Evolutionary conservation across 2,329 filamentous ascomycete genomes (phyloP).

Genomic region (Coleophoma crateriformis): DNA sequence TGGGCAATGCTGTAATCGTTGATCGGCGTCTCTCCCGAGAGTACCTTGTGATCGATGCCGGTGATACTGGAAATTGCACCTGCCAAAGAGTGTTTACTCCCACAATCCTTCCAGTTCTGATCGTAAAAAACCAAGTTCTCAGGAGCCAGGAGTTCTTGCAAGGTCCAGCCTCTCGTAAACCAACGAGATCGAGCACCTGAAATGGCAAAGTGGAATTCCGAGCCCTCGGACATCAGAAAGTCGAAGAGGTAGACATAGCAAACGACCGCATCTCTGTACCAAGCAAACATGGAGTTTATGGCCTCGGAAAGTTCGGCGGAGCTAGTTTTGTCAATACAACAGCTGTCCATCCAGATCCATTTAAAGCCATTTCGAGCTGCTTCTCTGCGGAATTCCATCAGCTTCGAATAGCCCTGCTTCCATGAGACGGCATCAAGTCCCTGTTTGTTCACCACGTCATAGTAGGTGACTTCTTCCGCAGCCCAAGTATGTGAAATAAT

Average conservation of each 20-base stretch:
- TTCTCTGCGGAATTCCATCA: neutral
- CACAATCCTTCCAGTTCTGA: conserved; percentile 11
- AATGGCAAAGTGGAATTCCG: neutral
- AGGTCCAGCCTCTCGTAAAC: conserved; percentile 3
- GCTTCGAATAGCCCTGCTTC: conserved; percentile 4
- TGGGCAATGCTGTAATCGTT: conserved; percentile 15
- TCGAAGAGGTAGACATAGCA: conserved; percentile 5
- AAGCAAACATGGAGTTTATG: conserved; percentile 6
- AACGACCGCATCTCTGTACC: conserved; percentile 1
- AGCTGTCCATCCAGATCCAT: conserved; percentile 4
- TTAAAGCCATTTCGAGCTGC: neutral
- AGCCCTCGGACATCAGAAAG: neutral
- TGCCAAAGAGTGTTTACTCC: conserved; percentile 8
- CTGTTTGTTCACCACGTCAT: neutral
- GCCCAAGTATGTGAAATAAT: conserved; percentile 10
- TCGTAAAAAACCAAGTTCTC: conserved; percentile 17
- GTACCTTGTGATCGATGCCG: neutral
- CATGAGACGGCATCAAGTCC: neutral
- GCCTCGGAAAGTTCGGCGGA: conserved; percentile 4
- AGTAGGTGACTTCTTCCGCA: conserved; percentile 7
- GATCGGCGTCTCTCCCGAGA: conserved; percentile 19
- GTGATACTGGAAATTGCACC: neutral
- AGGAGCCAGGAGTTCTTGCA: conserved; percentile 3
- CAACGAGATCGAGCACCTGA: neutral
- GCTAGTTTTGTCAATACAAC: conserved; percentile 6